Percentiles rank a stretch among this genome's conserved stretches.
phyloP scores from a whole-genome alignment of 108 stramenopile species.

The Phaeodactylum tricornutum region DNA sequence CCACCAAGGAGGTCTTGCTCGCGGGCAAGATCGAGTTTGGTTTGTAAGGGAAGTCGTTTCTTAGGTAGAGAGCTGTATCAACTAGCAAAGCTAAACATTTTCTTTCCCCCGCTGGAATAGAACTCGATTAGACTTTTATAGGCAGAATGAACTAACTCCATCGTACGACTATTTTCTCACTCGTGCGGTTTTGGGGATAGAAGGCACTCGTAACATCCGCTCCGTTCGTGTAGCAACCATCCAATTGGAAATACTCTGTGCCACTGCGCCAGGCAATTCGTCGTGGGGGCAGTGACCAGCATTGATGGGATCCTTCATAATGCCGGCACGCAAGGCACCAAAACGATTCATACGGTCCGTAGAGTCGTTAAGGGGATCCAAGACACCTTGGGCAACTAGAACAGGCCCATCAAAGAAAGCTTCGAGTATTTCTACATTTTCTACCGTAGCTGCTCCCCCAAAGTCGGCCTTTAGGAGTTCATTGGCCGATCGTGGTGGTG shows the following conservation, averaged over 20 bases:
- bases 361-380: constrained; percentile 47
- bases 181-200: no score
- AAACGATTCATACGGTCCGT: constrained; percentile 19
- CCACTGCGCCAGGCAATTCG: constrained; percentile 24
- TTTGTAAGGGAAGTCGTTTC: no score
- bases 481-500: constrained; percentile 32
- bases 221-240: constrained; percentile 9
- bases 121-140: no score
- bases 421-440: not conserved
- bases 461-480: constrained; percentile 28
- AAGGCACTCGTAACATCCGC: no score
- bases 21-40: no score
- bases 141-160: no score
- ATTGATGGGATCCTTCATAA: constrained; percentile 21
- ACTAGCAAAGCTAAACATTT: no score
- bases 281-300: constrained; percentile 51
- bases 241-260: constrained; percentile 15
- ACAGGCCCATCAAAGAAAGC: constrained; percentile 24
- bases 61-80: no score
- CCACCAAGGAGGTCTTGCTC: no score
- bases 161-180: no score
- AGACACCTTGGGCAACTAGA: constrained; percentile 32
- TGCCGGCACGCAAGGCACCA: constrained; percentile 17
- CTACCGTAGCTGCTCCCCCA: not conserved
- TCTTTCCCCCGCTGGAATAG: no score